Conservation (phyloP, 2,329 filamentous ascomycete genomes). For the Neofusicoccum ribis region DNA sequence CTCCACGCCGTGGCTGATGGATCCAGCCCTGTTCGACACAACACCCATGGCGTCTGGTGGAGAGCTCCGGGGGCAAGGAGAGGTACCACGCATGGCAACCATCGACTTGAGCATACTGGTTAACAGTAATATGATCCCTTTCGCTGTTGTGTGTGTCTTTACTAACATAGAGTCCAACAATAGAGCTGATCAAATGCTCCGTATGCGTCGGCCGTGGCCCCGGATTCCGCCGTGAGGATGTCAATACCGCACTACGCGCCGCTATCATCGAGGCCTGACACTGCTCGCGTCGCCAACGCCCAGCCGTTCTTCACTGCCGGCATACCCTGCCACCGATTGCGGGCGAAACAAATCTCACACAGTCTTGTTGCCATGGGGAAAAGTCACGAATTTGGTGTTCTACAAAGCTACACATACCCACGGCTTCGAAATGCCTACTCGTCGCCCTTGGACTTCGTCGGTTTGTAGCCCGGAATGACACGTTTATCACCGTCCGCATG, state of each 20-base stretch:
- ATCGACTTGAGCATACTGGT: conserved; percentile 46
- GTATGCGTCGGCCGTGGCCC: conserved; percentile 47
- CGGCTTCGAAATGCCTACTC: no score
- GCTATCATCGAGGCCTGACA: conserved; percentile 28
- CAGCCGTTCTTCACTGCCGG: no score
- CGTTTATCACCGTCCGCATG: no score
- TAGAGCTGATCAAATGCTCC: conserved; percentile 37
- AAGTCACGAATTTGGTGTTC: no score
- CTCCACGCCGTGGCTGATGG: background rate
- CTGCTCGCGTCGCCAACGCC: no score
- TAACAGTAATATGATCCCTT: conserved; percentile 35
- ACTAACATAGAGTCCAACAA: background rate
- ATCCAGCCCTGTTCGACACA: background rate
- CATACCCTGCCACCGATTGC: no score
- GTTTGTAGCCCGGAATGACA: no score
- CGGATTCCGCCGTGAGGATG: conserved; percentile 44
- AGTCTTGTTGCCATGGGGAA: no score
- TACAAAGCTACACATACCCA: no score
- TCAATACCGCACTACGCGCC: conserved; percentile 43
- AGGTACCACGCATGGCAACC: conserved; percentile 37
- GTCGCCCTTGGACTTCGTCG: no score
- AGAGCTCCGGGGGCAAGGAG: background rate
- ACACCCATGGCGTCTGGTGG: no score
- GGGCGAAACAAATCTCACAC: no score
- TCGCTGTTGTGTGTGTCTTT: background rate